These are phyloP conservation scores for Paradendryphiella salina DNA, from an alignment of 2,329 filamentous ascomycete species.

Conservation along the genomic window DNA sequence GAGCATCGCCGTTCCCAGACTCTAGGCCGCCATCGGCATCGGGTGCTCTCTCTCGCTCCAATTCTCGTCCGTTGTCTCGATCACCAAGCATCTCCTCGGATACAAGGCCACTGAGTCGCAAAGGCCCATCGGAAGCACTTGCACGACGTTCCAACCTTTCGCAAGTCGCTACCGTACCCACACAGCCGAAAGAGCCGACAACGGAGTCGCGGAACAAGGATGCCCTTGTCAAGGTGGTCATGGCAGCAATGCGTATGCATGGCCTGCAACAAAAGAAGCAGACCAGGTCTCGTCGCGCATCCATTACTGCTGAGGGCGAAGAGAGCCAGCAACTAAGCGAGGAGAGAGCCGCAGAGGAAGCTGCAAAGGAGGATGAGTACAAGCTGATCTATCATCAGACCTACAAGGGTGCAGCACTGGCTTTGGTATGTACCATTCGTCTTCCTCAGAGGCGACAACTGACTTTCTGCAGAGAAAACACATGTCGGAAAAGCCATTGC, in stretches of 20 bases:
- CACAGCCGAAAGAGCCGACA: slow-evolving; percentile 38
- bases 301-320: slow-evolving; percentile 25
- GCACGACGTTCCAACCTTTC: slow-evolving; percentile 40
- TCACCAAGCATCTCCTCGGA: slow-evolving; percentile 43
- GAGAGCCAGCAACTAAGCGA: slow-evolving; percentile 20
- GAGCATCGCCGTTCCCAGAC: slow-evolving; percentile 25
- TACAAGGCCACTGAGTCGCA: slow-evolving; percentile 37
- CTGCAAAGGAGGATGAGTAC: slow-evolving; percentile 54
- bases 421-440: slow-evolving; percentile 41
- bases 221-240: slow-evolving; percentile 54
- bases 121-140: slow-evolving; percentile 31
- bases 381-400: slow-evolving; percentile 58
- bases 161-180: slow-evolving; percentile 39
- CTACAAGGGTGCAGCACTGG: slow-evolving; percentile 55
- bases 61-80: slow-evolving; percentile 32
- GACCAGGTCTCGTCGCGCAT: slow-evolving; percentile 32
- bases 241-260: slow-evolving; percentile 58
- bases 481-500: slow-evolving; percentile 45
- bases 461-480: slow-evolving; percentile 39
- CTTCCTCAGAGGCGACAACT: neutral
- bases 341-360: slow-evolving; percentile 34
- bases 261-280: slow-evolving; percentile 53
- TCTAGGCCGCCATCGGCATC: slow-evolving; percentile 33
- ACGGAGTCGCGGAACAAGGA: slow-evolving; percentile 54
- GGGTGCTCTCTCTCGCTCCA: slow-evolving; percentile 25